Evolutionary conservation across 1,139 yeast genomes (phyloP), one percentile per base, ranked within the genome.

Genomic region (Scheffersomyces insectosa): DNA sequence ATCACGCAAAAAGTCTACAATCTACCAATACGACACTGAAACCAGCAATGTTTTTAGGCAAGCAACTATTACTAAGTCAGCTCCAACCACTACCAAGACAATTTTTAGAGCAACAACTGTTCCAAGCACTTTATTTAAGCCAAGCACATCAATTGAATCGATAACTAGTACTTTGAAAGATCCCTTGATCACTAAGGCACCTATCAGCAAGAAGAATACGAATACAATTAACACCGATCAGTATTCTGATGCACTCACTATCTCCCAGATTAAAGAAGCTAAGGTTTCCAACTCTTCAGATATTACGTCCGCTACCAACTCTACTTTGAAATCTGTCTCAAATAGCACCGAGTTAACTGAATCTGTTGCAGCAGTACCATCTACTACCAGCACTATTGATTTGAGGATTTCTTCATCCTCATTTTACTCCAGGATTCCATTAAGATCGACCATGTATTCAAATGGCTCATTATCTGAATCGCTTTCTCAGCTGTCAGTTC

Each of bases 171-270:
- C 68, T 1, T 49, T 49, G 28, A 43, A 52, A 27, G 54, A 68
- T 42, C 75, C 75, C 5, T 59, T 67, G 39, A 49, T 55, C 10
- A 58, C 70, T 5, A 54, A 58, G 9, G 40, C 61, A 5, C 62
- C 57, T 3, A 50, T 51, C 9, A 45, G 57, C 3, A 45, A 48
- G 29, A 33, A 52, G 7, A 45, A 52, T 40, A n/a, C 37, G 14
- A 23, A 41, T 8, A 42, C 53, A 11, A 50, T 57, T 38, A 38
- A 45, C 16, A 38, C 45, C 28, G 20, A 40, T 9, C 34, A 31
- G 23, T 48, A 42, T 36, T 23, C 49, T 12, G 30, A 28, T n/a
- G 39, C 39, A 4, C 46, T 49, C 11, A 46, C 52, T 3, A 30
- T 49, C 7, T 25, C 12, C 20, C 27, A 10, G 30, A 23, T 10